Evolutionary conservation across 2,329 filamentous ascomycete genomes (phyloP).

Genomic region (Meredithiella fracta): DNA sequence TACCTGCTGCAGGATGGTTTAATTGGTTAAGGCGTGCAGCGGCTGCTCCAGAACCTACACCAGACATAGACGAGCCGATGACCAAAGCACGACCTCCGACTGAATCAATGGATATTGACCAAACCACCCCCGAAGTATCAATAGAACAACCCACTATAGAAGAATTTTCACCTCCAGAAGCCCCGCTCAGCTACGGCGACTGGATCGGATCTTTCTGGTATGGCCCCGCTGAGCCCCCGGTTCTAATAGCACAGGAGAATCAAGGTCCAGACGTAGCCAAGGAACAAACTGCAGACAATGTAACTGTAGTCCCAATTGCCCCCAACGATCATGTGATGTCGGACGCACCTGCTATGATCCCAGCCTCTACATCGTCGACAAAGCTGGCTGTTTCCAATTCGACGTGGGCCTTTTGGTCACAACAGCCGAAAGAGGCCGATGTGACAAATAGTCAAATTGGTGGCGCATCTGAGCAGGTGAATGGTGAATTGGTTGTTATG

Average conservation of each 20-base stretch:
- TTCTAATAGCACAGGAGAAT: neutral
- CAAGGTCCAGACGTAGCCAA: neutral
- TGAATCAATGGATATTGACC: neutral
- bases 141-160: neutral
- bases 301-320: neutral
- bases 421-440: slow-evolving; percentile 28
- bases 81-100: neutral
- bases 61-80: neutral
- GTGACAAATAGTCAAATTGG: neutral
- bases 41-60: slow-evolving; percentile 3
- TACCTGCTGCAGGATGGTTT: slow-evolving; percentile 30
- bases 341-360: neutral
- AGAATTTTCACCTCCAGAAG: neutral
- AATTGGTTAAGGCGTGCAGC: slow-evolving; percentile 31
- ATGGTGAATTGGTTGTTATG: slow-evolving; percentile 40
- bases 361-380: slow-evolving; percentile 4
- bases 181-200: neutral
- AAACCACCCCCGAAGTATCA: neutral
- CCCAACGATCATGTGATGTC: neutral
- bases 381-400: slow-evolving; percentile 32
- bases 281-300: neutral
- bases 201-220: neutral
- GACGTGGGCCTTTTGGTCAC: slow-evolving; percentile 72
- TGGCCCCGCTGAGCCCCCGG: neutral
- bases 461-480: slow-evolving; percentile 16